Evolutionary conservation across 306 rosid genomes (phyloP), one percentile per base, ranked within the genome.

Genomic region (Cucumis melo): DNA sequence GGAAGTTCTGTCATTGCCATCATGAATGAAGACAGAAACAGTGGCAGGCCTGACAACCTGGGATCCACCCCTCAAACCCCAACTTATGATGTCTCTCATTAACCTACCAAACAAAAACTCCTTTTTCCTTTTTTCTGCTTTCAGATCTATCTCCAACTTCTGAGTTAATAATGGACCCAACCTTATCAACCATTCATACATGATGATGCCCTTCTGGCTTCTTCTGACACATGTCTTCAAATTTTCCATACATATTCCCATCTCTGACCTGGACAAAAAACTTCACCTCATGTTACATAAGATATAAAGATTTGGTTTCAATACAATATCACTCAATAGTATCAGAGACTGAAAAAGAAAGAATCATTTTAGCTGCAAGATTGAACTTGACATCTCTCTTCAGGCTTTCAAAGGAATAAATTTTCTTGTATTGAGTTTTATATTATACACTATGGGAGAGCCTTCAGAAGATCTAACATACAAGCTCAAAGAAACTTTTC

Each of bases 61-160:
- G 75, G 75, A 70, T 70, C 75, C 75, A 70, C 75, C 14, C 56
- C 56, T 44, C 75, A 23, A 68, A 51, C 59, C 60, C 55, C 76
- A 72, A 50, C 76, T 51, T 50, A 72, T 50, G 60, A 72, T 72
- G 76, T 72, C 76, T 50, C 59, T 48, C 60, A 72, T 50, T 72
- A 27, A 50, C 51, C 41, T 50, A 72, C 76, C 59, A 72, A 48
- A 71, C 75, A 71, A 72, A 66, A 48, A 39, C 4, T 36, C 54
- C 15, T 64, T 64, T 65, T 42, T 27, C 54, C 21, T n/a, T 70
- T 20, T 67, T 23, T 57, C n/a, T 70, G 76, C 42, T 10, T 8
- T 71, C 76, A 48, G 41, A 71, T 71, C 76, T 71, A 70, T 44
- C 38, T 48, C 75, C 39, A 70, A 46, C 42, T 71, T 71, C 41